Conservation (phyloP, 1,284 basidiomycete genomes). For the Trichosporon inkin region DNA sequence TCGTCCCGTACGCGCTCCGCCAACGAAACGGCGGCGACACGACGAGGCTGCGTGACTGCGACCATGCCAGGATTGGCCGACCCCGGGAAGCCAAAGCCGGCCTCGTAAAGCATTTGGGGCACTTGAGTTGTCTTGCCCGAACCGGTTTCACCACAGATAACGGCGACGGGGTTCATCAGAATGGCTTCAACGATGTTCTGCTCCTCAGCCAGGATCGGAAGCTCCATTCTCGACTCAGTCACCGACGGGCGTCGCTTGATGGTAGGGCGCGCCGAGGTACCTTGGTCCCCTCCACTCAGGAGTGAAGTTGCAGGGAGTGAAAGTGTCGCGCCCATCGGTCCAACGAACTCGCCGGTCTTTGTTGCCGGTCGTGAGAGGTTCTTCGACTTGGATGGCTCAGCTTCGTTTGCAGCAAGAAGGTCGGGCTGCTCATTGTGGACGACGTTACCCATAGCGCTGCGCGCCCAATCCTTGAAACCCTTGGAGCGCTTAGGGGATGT, state of each 20-base stretch:
- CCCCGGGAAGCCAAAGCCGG: constrained; percentile 80
- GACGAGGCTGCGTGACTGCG: constrained; percentile 92
- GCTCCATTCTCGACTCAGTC: constrained; percentile 67
- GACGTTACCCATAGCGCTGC: constrained; percentile 57
- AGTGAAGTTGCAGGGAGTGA: constrained; percentile 44
- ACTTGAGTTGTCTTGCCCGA: constrained; percentile 99
- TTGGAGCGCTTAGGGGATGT: constrained; percentile 47
- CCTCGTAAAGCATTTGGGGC: constrained; percentile 88
- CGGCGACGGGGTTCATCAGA: constrained; percentile 70
- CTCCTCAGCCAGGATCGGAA: constrained; percentile 91
- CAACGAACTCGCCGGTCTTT: constrained; percentile 37
- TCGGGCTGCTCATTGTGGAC: constrained; percentile 9
- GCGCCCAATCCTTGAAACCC: constrained; percentile 80
- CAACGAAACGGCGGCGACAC: constrained; percentile 96
- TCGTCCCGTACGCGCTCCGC: constrained; percentile 86
- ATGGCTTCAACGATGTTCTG: constrained; percentile 91
- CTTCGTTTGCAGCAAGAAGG: constrained; percentile 24
- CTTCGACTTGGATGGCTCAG: constrained; percentile 20
- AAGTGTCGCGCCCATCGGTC: constrained; percentile 46
- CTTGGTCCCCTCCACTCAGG: constrained; percentile 22
- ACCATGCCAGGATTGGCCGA: constrained; percentile 98
- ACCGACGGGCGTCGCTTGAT: constrained; percentile 70
- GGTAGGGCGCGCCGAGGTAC: constrained; percentile 55
- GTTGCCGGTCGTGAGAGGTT: constrained; percentile 19
- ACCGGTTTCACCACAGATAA: constrained; percentile 82